These are phyloP conservation scores for Solanum virginianum DNA, from an alignment of 257 asterid genomes.

Conservation along the genomic window DNA sequence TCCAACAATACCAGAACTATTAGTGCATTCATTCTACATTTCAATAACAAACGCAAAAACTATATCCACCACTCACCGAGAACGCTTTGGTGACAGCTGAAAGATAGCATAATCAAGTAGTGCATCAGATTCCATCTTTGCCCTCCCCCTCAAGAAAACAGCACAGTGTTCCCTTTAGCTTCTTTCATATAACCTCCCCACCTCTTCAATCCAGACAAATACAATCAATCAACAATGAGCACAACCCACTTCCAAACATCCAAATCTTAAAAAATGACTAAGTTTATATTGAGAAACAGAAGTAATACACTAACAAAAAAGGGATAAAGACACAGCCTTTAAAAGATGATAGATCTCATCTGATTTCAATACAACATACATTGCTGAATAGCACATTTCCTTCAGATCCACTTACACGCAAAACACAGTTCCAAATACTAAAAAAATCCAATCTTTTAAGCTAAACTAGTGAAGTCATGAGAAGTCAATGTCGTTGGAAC, in stretches of 20 bases:
- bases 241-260: neutral
- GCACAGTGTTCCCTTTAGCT: conserved; percentile 1
- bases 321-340: neutral
- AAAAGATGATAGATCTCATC: conserved; percentile 3
- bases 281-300: neutral
- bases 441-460: neutral
- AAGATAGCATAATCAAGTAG: conserved; percentile 82
- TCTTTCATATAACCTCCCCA: conserved; percentile 21
- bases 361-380: neutral
- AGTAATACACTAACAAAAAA: neutral
- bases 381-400: neutral
- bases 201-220: neutral
- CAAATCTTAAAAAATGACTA: neutral
- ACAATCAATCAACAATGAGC: neutral
- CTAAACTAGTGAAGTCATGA: neutral
- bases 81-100: conserved; percentile 77
- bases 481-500: neutral
- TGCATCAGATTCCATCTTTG: conserved; percentile 47
- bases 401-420: conserved; percentile 44
- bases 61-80: conserved; percentile 37
- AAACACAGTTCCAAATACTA: conserved; percentile 8
- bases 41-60: neutral
- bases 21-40: neutral
- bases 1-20: conserved; percentile 2
- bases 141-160: conserved; percentile 11